Percentiles rank a stretch among this genome's conserved stretches.
Conservation (phyloP, 2,329 filamentous ascomycete species). For the Neofusicoccum sp. region DNA sequence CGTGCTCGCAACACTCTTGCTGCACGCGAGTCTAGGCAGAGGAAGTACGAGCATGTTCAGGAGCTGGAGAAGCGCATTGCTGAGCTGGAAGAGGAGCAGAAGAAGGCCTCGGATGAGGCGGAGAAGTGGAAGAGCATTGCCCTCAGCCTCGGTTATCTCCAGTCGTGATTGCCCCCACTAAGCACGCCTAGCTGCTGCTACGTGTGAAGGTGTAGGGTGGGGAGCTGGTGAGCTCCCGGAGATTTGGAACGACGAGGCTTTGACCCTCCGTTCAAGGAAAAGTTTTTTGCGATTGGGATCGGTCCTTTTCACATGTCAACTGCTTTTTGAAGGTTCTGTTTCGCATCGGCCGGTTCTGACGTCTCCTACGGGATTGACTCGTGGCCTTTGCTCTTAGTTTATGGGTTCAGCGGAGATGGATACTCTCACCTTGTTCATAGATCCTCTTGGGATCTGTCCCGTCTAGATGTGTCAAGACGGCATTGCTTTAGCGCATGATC, state of each 20-base stretch:
- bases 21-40: slow-evolving; percentile 86
- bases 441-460: background rate
- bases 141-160: slow-evolving; percentile 30
- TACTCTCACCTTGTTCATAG: background rate
- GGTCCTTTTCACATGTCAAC: slow-evolving; percentile 12
- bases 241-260: slow-evolving; percentile 14
- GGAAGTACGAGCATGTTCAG: slow-evolving; percentile 75
- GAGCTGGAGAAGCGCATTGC: slow-evolving; percentile 71
- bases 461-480: background rate
- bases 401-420: background rate
- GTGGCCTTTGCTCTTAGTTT: slow-evolving; percentile 35
- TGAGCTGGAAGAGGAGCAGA: slow-evolving; percentile 58
- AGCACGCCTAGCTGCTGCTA: slow-evolving; percentile 24
- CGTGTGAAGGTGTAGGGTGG: slow-evolving; percentile 28
- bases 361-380: slow-evolving; percentile 54
- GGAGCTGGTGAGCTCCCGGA: slow-evolving; percentile 36
- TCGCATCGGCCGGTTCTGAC: slow-evolving; percentile 47
- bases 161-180: slow-evolving; percentile 31
- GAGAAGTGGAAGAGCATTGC: slow-evolving; percentile 35
- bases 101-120: slow-evolving; percentile 44
- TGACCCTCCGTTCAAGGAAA: slow-evolving; percentile 20
- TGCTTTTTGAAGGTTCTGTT: slow-evolving; percentile 21
- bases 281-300: background rate
- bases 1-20: slow-evolving; percentile 91
- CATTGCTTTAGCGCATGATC: background rate